These are phyloP conservation scores for Penicillium hesseltinei DNA, from an alignment of 2,329 filamentous ascomycete species.

Conservation along the genomic window DNA sequence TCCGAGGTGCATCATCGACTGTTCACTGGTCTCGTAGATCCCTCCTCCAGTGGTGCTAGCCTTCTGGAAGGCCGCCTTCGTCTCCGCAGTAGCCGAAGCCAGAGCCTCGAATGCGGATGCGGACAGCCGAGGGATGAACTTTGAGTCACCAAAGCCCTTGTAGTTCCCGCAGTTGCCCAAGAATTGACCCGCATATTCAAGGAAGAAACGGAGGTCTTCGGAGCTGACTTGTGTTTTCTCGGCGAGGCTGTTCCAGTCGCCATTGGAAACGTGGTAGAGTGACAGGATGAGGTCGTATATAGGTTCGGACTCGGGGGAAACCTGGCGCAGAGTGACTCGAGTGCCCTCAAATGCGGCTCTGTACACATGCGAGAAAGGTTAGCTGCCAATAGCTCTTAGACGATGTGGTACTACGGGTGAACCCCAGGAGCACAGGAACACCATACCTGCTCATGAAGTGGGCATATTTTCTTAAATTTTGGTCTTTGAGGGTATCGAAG, in stretches of 20 bases:
- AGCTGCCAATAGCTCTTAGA: conserved; percentile 4
- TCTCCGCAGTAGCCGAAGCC: conserved; percentile 58
- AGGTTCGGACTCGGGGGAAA: conserved; percentile 75
- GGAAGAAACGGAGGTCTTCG: conserved; percentile 64
- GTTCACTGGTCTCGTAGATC: conserved; percentile 67
- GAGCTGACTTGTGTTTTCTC: conserved; percentile 63
- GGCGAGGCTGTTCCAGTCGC: conserved; percentile 69
- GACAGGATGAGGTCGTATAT: conserved; percentile 80
- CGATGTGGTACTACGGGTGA: background rate
- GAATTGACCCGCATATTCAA: conserved; percentile 76
- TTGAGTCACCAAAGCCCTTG: conserved; percentile 82
- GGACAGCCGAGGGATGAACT: conserved; percentile 72
- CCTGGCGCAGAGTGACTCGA: conserved; percentile 74
- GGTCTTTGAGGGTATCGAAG: conserved; percentile 63
- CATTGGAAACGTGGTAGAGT: conserved; percentile 63
- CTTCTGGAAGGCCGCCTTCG: conserved; percentile 63
- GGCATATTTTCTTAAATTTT: conserved; percentile 79
- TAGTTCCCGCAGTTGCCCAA: conserved; percentile 81
- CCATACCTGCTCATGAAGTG: conserved; percentile 78
- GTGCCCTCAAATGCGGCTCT: conserved; percentile 76
- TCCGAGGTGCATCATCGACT: conserved; percentile 70
- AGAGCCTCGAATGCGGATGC: conserved; percentile 64
- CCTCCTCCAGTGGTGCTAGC: conserved; percentile 59
- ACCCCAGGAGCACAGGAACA: conserved; percentile 21
- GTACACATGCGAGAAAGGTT: conserved; percentile 12